phyloP scores from a whole-genome alignment of 1,284 basidiomycete genomes.

The Sporisorium exsertum region DNA sequence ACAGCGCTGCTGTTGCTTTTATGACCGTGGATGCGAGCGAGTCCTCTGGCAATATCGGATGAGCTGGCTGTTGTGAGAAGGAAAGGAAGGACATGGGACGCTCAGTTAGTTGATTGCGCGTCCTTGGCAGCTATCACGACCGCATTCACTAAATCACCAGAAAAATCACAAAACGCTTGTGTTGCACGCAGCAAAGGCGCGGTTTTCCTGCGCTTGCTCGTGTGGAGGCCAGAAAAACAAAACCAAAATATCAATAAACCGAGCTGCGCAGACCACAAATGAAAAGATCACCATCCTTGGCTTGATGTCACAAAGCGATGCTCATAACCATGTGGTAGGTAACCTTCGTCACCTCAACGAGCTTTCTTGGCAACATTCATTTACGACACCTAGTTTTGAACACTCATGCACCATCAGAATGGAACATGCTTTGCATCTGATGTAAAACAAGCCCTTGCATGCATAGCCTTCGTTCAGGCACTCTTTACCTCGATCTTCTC shows the following conservation, averaged over 20 bases:
- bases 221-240: constrained; percentile 10
- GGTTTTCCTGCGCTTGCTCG: constrained; percentile 6
- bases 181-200: background rate
- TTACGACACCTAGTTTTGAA: background rate
- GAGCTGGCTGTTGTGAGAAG: background rate
- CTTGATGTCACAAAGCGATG: no score
- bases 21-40: background rate
- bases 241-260: background rate
- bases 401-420: background rate
- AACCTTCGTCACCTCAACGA: no score
- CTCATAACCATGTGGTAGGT: no score
- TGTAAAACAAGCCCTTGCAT: background rate
- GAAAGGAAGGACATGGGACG: background rate
- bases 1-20: background rate
- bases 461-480: background rate
- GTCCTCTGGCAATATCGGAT: background rate
- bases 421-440: background rate
- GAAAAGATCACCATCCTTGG: background rate
- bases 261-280: background rate
- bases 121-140: constrained; percentile 2
- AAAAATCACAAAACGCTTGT: background rate
- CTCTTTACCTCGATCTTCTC: constrained; percentile 31
- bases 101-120: constrained; percentile 6
- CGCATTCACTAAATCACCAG: background rate
- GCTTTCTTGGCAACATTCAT: background rate